phyloP scores from a whole-genome alignment of 1,284 basidiomycete species.

The Pseudozyma hubeiensis region DNA sequence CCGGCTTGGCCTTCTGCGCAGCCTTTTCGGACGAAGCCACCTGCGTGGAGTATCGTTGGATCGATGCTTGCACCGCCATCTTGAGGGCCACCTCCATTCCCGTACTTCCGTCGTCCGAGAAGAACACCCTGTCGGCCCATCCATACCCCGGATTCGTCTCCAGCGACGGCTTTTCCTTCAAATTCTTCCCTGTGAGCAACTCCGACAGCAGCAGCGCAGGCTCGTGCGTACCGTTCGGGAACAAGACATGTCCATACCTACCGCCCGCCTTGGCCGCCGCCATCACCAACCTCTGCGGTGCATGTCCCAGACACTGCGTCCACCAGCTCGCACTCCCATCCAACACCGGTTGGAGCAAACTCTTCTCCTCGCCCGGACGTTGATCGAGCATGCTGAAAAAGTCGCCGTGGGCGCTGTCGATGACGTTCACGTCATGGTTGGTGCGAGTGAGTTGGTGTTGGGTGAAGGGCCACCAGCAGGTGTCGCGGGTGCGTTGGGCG shows the following conservation, averaged over 20 bases:
- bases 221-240: constrained; percentile 85
- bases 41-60: constrained; percentile 43
- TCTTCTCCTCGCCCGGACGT: constrained; percentile 2
- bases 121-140: constrained; percentile 92
- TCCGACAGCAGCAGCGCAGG: constrained; percentile 86
- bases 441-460: constrained; percentile 75
- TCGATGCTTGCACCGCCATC: constrained; percentile 75
- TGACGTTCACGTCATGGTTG: constrained; percentile 71
- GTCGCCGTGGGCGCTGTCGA: constrained; percentile 90
- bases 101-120: constrained; percentile 93
- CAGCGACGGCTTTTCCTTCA: constrained; percentile 45
- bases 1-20: constrained; percentile 23
- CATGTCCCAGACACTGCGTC: constrained; percentile 93
- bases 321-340: constrained; percentile 98
- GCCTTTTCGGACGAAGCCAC: constrained; percentile 28
- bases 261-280: constrained; percentile 91
- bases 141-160: constrained; percentile 69
- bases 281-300: constrained; percentile 79
- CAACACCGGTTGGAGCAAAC: constrained; percentile 78
- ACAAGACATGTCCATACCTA: constrained; percentile 96
- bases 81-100: constrained; percentile 96
- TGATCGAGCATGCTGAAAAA: constrained; percentile 74
- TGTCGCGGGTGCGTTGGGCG: constrained; percentile 80
- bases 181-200: constrained; percentile 72
- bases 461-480: constrained; percentile 97